Evolutionary conservation across 192 early-diverging fungal species (phyloP).

Genomic region (Spizellomyces sp.): DNA sequence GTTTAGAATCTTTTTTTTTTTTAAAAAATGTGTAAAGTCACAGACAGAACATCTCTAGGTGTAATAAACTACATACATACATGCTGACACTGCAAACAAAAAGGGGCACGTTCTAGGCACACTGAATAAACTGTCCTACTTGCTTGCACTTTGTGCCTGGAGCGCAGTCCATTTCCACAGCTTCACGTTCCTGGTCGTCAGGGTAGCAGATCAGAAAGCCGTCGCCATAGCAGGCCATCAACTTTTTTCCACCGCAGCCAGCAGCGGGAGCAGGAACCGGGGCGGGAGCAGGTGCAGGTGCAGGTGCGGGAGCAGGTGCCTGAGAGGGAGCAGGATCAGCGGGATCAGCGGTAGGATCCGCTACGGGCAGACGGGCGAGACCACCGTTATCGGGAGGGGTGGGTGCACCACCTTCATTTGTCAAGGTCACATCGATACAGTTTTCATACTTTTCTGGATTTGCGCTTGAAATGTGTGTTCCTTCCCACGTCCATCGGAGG

Average conservation of each 20-base stretch:
- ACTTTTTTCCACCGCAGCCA: neutral
- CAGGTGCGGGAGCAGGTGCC: neutral
- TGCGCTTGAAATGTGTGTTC: slow-evolving; percentile 24
- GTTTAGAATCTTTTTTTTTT: too few relatives aligned
- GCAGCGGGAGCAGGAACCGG: slow-evolving; percentile 15
- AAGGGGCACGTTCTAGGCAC: neutral
- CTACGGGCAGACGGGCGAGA: neutral
- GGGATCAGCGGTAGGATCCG: neutral
- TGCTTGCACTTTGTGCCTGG: slow-evolving; percentile 13
- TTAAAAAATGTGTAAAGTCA: too few relatives aligned
- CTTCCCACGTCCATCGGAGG: slow-evolving; percentile 39
- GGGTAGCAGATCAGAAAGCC: slow-evolving; percentile 28
- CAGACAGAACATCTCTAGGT: too few relatives aligned
- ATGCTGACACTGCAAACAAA: too few relatives aligned
- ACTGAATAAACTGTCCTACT: slow-evolving; percentile 23
- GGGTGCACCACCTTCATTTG: neutral
- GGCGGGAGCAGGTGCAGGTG: too few relatives aligned
- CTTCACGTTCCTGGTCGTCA: neutral
- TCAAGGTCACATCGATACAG: slow-evolving; percentile 33
- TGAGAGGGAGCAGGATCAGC: neutral
- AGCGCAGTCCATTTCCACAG: slow-evolving; percentile 7
- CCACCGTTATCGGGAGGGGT: neutral
- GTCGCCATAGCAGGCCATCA: slow-evolving; percentile 24
- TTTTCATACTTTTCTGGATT: slow-evolving; percentile 37
- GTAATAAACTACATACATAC: too few relatives aligned